Base-by-base conservation (phyloP, 1,284 basidiomycete genomes). In the Ustilago shanxiensis region DNA sequence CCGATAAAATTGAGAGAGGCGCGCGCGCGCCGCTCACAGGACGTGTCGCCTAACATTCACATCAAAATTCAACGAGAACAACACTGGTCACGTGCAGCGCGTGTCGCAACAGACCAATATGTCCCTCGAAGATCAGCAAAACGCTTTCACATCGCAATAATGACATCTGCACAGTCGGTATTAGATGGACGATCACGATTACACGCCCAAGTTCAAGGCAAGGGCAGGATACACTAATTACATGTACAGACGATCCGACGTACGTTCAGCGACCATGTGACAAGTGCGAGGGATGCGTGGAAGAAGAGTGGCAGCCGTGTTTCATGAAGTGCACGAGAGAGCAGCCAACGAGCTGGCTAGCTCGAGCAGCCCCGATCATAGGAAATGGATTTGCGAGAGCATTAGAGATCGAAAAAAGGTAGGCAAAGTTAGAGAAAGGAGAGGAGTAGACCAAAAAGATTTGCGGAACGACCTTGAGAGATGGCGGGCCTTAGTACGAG, bases 71-170 rank as follows among this genome's bases (percentile, higher is more conserved):
- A 41, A 13, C 20, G 47, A 73, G 66, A 73, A 72, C 70, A 72
- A 67, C 65, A 67, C 60, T 64, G 56, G 51, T 72, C 70, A 72
- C 70, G 70, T 72, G 70, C 53, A 22, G 56, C 57, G 57, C 65
- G 60, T 60, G 10, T 51, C 45, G 26, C 13, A 11, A 20, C 14
- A 39, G 18, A n/a, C 6, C 22, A 24, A 22, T 7, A 47, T 39
- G 37, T 16, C 37, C 26, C 29, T 29, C 52, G 52, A 37, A n/a
- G n/a, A n/a, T n/a, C n/a, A n/a, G n/a, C n/a, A n/a, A n/a, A n/a
- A n/a, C n/a, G n/a, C n/a, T n/a, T n/a, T n/a, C n/a, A n/a, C n/a
- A n/a, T 47, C 20, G 22, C 44, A 47, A 33, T 16, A 39, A 16
- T 18, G 37, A 39, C 14, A 18, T 2, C 37, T 7, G 37, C 37